These are phyloP conservation scores for Oryza punctata DNA, from an alignment of 176 grass and related monocot species.

Conservation along the genomic window DNA sequence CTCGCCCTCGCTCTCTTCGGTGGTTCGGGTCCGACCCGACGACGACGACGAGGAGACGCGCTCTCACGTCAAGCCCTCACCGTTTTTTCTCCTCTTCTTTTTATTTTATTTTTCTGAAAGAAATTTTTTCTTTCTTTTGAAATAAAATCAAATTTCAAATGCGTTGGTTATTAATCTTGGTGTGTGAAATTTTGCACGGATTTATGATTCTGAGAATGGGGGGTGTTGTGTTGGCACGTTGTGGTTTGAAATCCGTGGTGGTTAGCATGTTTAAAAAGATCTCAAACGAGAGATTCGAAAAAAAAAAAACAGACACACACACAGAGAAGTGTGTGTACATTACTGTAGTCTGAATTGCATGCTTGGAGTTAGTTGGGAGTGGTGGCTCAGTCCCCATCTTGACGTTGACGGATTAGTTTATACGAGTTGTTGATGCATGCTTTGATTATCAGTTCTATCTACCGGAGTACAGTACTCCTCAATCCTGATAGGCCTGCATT, in stretches of 20 bases:
- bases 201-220: not conserved
- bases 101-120: not conserved
- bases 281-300: no score
- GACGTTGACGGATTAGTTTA: conserved; percentile 22
- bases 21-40: not conserved
- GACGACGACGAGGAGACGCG: not conserved
- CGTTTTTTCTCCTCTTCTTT: not conserved
- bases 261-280: no score
- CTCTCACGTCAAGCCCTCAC: not conserved
- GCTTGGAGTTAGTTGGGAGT: conserved; percentile 18
- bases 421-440: not conserved
- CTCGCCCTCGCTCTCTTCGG: not conserved
- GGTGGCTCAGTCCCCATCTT: conserved; percentile 1
- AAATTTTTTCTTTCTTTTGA: not conserved
- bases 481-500: not conserved
- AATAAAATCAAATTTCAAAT: not conserved
- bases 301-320: no score
- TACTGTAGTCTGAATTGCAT: not conserved
- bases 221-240: no score
- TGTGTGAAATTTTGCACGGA: not conserved
- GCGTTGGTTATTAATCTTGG: not conserved
- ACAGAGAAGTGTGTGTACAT: not conserved
- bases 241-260: no score
- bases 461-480: not conserved
- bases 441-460: not conserved